Percentiles rank a stretch among this genome's conserved stretches.
Evolutionary conservation across 305 asterid genomes (phyloP).

Genomic region (Fraxinus latifolia): DNA sequence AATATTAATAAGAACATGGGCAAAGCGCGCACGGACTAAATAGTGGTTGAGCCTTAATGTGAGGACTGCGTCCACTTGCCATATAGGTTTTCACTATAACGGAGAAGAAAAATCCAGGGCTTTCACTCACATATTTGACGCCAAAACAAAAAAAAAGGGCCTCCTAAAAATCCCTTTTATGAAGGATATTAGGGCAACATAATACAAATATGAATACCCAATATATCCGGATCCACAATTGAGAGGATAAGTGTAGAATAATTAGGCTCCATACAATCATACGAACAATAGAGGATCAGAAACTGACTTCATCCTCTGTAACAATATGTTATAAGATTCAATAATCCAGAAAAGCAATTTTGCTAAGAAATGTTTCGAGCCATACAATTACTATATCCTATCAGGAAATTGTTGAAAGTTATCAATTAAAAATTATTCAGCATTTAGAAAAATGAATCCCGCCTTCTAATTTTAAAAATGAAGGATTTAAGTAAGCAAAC

Average conservation of each 20-base stretch:
- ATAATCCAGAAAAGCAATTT: neutral
- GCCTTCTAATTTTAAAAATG: neutral
- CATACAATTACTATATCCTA: neutral
- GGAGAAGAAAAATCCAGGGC: neutral
- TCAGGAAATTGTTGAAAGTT: neutral
- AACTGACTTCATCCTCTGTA: neutral
- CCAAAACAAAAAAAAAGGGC: neutral
- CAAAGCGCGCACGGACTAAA: neutral
- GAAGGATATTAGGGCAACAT: neutral
- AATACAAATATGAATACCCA: neutral
- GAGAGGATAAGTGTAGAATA: neutral
- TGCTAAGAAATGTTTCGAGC: neutral
- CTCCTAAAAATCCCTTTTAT: neutral
- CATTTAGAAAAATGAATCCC: neutral
- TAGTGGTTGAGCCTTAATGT: neutral
- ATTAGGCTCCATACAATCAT: neutral
- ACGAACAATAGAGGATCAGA: neutral
- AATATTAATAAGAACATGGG: neutral
- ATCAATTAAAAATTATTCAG: neutral
- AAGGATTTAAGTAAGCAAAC: constrained; percentile 10
- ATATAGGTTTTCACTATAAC: neutral
- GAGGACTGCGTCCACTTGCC: neutral
- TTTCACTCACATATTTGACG: neutral
- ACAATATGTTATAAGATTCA: neutral
- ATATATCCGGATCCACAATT: neutral